These are phyloP conservation scores for Allomyces arbusculus DNA, from an alignment of 192 early-diverging fungal species.

Conservation along the genomic window DNA sequence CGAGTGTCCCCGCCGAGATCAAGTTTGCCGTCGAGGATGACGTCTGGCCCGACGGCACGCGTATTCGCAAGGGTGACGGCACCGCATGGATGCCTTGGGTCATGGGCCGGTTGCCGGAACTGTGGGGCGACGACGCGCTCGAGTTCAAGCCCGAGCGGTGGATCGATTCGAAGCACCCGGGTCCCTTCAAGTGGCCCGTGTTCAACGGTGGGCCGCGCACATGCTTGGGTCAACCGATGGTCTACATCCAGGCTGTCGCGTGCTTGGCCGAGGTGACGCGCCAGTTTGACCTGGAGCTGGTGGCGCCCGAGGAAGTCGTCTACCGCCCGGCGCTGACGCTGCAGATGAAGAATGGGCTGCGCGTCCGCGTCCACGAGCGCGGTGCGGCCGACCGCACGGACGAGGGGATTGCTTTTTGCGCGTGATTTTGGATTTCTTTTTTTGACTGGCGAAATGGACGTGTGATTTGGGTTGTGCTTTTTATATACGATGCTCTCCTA, in stretches of 20 bases:
- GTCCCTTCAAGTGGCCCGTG: conserved; percentile 23
- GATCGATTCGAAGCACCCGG: conserved; percentile 18
- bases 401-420: too few relatives aligned
- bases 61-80: conserved; percentile 22
- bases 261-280: neutral
- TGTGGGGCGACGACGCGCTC: conserved; percentile 45
- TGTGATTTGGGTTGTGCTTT: too few relatives aligned
- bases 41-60: conserved; percentile 35
- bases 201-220: conserved; percentile 37
- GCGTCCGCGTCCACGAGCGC: neutral
- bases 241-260: neutral
- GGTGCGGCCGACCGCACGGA: too few relatives aligned
- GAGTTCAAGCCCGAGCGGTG: conserved; percentile 46
- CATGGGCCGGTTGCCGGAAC: conserved; percentile 22
- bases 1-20: conserved; percentile 35
- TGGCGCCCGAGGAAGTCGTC: neutral
- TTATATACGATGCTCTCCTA: too few relatives aligned
- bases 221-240: neutral
- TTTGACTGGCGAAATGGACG: too few relatives aligned
- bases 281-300: neutral
- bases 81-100: conserved; percentile 27
- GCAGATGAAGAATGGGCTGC: neutral
- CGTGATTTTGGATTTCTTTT: too few relatives aligned
- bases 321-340: neutral
- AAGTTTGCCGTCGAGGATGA: conserved; percentile 34